Evolutionary conservation across 139 green algal genomes (phyloP), one percentile per base, ranked within the genome.

Genomic region (Picochlorum sp.): DNA sequence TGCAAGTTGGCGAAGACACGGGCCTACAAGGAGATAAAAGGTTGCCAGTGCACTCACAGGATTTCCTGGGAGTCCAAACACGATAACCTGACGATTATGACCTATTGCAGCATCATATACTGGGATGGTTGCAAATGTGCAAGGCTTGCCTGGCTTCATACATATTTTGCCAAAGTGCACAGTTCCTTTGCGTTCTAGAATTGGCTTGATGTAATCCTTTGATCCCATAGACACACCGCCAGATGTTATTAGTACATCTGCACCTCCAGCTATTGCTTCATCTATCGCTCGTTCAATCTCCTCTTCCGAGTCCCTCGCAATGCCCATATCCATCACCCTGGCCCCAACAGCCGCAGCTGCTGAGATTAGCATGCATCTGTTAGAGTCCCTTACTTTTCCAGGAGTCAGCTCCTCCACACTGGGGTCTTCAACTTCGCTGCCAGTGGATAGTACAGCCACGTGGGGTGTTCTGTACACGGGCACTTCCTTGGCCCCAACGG

Each of bases 61-160:
- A 78, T 96, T 95, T 43, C 85, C 89, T 12, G 68, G 78, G 30
- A 81, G 61, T 3, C 72, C 71, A 67, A 84, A 81, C 14, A 78
- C 65, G 22, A 79, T 32, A 40, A 76, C 36, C n/a, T 32, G 37
- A 29, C 33, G 12, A 7, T 5, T 7, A 37, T 26, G 10, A 41
- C 35, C 12, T n/a, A n/a, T n/a, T n/a, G n/a, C n/a, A n/a, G 8
- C 18, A 44, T 41, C n/a, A n/a, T 41, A 41, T 33, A n/a, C 29
- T 4, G 70, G 54, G 14, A 97, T 51, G 1, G 83, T 95, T 12
- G 89, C 91, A 78, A 96, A 97, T 1, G 89, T 97, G 25, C 95
- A 81, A 1, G 92, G 90, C 70, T 98, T 98, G 33, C 92, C 93
- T 0, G 93, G 93, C 71, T 97, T 98, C 93, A 97, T 98, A 14